Base-by-base conservation (phyloP, 2,329 filamentous ascomycete genomes). In the Scorias spongiosa region DNA sequence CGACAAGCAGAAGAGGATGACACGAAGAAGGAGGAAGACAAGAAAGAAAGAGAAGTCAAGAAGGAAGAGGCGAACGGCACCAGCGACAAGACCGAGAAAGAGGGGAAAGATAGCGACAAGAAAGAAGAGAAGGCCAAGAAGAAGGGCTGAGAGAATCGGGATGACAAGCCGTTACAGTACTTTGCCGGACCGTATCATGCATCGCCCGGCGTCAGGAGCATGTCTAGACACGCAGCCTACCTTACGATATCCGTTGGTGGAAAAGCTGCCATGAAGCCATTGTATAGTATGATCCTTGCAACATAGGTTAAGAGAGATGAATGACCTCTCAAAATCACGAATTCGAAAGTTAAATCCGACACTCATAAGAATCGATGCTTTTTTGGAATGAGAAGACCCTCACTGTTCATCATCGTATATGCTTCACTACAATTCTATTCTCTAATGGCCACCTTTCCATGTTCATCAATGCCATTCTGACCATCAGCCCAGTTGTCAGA, bases 1-100 rank as follows among this genome's bases (percentile, higher is more conserved):
- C 88, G 96, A 67, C 85, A 93, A 63, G 84, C 93, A 59, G 91
- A 96, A 60, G 91, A 98, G 59, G 89, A 89, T 68, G 89, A 96
- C 55, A 75, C 71, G 39, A 78, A 81, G 57, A 85, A 85, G 68
- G 85, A 79, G 47, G 77, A 71, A 45, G 66, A 64, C 50, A 72
- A 71, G 52, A 70, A 74, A 30, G 72, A 72, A 50, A 66, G 66
- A 45, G 67, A 67, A 47, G 49, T 52, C 39, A 66, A 68, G 56
- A 78, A 87, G 59, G 79, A 81, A 39, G 82, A 83, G 58, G 52
- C 63, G 8, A 81, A 80, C 45, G 76, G 76, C 11, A 70, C 66
- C 1, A 63, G 65, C 12, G 66, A 68, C 56, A 65, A 67, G 48
- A 49, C 53, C 39, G 60, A 74, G 54, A 70, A 75, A 39, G 64